These are phyloP conservation scores for Deinandra increscens DNA, from an alignment of 129 eudicot genomes.

Conservation along the genomic window DNA sequence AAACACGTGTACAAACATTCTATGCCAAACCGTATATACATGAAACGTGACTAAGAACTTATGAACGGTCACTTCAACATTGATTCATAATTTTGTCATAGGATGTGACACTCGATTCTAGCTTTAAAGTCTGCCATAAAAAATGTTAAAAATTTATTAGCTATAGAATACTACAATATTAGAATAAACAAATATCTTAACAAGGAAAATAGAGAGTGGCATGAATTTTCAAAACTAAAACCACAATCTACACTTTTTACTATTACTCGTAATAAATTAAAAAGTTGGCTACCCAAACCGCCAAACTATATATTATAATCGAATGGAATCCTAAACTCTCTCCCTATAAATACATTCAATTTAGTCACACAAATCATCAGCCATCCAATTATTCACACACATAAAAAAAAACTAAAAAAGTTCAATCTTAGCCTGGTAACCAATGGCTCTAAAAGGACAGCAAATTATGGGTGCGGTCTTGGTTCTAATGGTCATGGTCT, in stretches of 20 bases:
- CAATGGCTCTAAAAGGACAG: constrained; percentile 40
- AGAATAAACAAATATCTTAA: neutral
- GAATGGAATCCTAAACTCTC: constrained; percentile 6
- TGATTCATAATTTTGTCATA: no score
- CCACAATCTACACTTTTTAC: neutral
- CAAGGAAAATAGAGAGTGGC: neutral
- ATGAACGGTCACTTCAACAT: no score
- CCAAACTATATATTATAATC: constrained; percentile 25
- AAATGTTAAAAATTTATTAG: neutral
- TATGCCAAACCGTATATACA: no score
- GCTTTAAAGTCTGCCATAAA: neutral
- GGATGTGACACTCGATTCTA: no score
- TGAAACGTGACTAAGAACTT: no score
- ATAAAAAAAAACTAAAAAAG: neutral
- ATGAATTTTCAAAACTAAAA: neutral
- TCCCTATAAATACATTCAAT: constrained; percentile 29
- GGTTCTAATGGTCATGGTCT: constrained; percentile 35
- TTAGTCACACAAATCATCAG: constrained; percentile 1
- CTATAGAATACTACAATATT: neutral
- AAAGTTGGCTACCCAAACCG: constrained; percentile 36
- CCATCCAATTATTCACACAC: constrained; percentile 9
- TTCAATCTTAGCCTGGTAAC: neutral
- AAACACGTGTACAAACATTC: no score
- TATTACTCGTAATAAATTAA: neutral
- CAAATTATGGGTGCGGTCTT: constrained; percentile 30